Conservation (phyloP, 192 early-diverging fungal genomes). For the Linnemannia hyalina region DNA sequence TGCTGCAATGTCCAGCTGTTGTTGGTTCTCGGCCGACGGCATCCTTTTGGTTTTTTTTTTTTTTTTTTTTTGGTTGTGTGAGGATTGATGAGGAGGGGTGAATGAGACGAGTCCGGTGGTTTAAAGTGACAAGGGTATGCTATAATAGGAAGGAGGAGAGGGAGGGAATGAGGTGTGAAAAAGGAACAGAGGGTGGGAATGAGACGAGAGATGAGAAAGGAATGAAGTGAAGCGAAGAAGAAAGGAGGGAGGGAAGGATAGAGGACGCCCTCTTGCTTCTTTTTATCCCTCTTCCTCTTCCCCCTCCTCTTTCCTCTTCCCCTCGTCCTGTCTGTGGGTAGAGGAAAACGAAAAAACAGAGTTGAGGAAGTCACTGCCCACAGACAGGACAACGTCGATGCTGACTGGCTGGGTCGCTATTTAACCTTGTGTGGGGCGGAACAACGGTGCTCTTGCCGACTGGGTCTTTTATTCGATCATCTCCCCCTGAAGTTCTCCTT, state of each 20-base stretch:
- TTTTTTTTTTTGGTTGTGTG: not conserved
- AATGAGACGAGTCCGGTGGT: not conserved
- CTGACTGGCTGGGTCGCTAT: not conserved
- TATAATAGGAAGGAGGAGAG: not conserved
- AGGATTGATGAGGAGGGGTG: not conserved
- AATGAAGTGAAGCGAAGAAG: not conserved
- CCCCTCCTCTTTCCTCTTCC: no score
- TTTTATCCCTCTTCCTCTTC: not conserved
- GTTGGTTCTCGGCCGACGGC: conserved; percentile 38
- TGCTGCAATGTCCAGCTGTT: conserved; percentile 53
- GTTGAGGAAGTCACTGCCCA: not conserved
- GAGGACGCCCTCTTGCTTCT: not conserved
- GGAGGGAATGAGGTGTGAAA: no score
- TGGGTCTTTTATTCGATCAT: not conserved
- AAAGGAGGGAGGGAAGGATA: not conserved
- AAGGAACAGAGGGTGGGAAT: not conserved
- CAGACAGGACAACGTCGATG: not conserved
- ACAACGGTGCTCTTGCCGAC: not conserved
- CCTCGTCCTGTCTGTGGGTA: not conserved
- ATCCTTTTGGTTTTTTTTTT: not conserved
- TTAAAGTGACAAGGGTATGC: not conserved
- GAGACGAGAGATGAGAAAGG: not conserved
- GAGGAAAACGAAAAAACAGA: not conserved
- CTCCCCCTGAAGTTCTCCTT: no score
- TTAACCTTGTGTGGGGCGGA: conserved; percentile 2